These are phyloP conservation scores for Neurospora pannonica DNA, from an alignment of 495 filamentous ascomycete species.

Conservation along the genomic window DNA sequence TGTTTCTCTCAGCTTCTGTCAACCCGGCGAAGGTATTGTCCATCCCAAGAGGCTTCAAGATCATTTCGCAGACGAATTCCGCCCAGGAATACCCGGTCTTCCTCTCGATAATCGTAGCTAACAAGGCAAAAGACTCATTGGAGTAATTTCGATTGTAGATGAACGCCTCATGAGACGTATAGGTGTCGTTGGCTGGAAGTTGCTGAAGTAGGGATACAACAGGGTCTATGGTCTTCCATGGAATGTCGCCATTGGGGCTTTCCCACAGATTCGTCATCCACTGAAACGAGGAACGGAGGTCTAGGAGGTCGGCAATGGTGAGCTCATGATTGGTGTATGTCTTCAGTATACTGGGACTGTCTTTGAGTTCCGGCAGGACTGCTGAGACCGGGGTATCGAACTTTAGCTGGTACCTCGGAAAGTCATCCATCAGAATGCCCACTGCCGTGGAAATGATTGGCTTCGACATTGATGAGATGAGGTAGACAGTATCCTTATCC, in stretches of 20 bases:
- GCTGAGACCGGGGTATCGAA: slow-evolving; percentile 2
- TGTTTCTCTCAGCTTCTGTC: neutral
- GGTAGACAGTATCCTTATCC: slow-evolving; percentile 25
- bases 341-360: neutral
- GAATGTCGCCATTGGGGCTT: slow-evolving; percentile 7
- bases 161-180: neutral
- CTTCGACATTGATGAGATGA: slow-evolving; percentile 31
- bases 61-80: neutral
- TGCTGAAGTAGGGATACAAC: slow-evolving; percentile 4
- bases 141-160: slow-evolving; percentile 8
- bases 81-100: neutral
- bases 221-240: neutral
- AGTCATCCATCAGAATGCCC: slow-evolving; percentile 25
- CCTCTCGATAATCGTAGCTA: slow-evolving; percentile 7
- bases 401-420: slow-evolving; percentile 12
- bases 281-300: slow-evolving; percentile 9
- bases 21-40: slow-evolving; percentile 2
- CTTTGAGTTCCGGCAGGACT: slow-evolving; percentile 3
- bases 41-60: slow-evolving; percentile 7
- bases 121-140: slow-evolving; percentile 11
- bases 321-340: slow-evolving; percentile 2
- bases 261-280: slow-evolving; percentile 14
- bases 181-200: slow-evolving; percentile 1
- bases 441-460: slow-evolving; percentile 25
- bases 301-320: slow-evolving; percentile 11